Base-by-base conservation (phyloP, 129 eudicot species). In the Tagetes patula region DNA sequence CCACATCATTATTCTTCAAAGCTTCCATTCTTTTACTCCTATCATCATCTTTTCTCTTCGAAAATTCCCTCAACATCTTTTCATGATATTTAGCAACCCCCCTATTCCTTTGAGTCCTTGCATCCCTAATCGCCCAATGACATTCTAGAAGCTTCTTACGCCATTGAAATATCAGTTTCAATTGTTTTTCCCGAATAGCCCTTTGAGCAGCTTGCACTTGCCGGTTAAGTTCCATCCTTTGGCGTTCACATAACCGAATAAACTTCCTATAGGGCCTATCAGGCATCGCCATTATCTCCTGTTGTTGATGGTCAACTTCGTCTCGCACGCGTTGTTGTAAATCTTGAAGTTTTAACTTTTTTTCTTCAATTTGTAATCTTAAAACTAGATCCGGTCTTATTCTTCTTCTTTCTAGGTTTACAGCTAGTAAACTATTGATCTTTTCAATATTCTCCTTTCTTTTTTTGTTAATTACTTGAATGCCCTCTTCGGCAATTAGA, bases 121-220 rank as follows among this genome's bases (percentile, higher is more conserved):
- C 97, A 78, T 94, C 99, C 34, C 99, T 89, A 32, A 88, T 85
- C 14, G 80, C 93, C 99, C 99, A 94, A 77, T 94, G 99, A 34
- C 91, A 77, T 82, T 94, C 99, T 34, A 90, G 88, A 78, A 94
- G 96, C 97, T 94, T 94, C 87, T 94, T 94, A 47, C 99, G 96
- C 99, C 99, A 94, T 58, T 81, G 93, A 62, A 94, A 87, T 41
- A 94, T 82, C 8, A 77, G 69, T 70, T 94, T 94, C 71, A 94
- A 63, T 67, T 94, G 99, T 83, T 88, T 90, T 58, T 94, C 99
- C 80, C 99, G 84, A 32, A 79, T 80, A 5, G 96, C 93, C 74
- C 74, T 85, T 83, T 83, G 97, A 11, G 88, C 79, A 47, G 87
- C 94, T 73, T 76, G 89, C 2, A 87, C 85, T 70, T 90, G 92